Evolutionary conservation across 108 stramenopile genomes (phyloP).

Genomic region (Mayamaea pseudoterrestris): DNA sequence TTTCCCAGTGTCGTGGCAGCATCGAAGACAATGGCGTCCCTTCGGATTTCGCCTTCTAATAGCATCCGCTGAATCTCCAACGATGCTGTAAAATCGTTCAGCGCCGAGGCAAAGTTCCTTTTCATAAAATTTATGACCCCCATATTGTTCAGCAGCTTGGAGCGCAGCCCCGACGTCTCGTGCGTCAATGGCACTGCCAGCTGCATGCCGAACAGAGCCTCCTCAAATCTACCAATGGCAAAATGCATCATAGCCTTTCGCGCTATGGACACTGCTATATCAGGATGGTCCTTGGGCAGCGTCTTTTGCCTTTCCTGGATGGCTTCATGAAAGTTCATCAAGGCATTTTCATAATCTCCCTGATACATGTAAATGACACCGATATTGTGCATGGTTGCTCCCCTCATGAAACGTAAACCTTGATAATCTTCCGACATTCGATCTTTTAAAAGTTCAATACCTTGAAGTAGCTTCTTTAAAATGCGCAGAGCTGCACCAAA

Average conservation of each 20-base stretch:
- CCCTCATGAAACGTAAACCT: slow-evolving; percentile 10
- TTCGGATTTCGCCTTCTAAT: slow-evolving; percentile 26
- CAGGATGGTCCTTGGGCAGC: slow-evolving; percentile 23
- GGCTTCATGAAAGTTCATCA: slow-evolving; percentile 23
- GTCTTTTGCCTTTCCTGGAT: slow-evolving; percentile 12
- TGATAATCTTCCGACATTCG: slow-evolving; percentile 2
- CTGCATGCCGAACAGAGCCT: slow-evolving; percentile 18
- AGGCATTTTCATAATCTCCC: slow-evolving; percentile 19
- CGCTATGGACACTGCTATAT: slow-evolving; percentile 27
- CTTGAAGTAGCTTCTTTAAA: slow-evolving; percentile 27
- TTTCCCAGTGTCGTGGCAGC: slow-evolving; percentile 33
- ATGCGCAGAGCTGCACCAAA: slow-evolving; percentile 26
- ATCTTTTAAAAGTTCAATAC: slow-evolving; percentile 9
- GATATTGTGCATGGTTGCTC: slow-evolving; percentile 36
- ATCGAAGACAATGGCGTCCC: slow-evolving; percentile 37
- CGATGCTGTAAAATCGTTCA: slow-evolving; percentile 23
- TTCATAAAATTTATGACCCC: slow-evolving; percentile 33
- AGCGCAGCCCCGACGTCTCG: slow-evolving; percentile 11
- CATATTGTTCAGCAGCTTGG: slow-evolving; percentile 42
- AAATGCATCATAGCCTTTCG: slow-evolving; percentile 23
- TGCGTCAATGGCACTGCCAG: slow-evolving; percentile 7
- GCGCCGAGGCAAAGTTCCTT: slow-evolving; percentile 15
- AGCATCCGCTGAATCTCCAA: slow-evolving; percentile 37
- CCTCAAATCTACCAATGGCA: slow-evolving; percentile 17
- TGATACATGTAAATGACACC: slow-evolving; percentile 29